Base-by-base conservation (phyloP, 345 rosid species). In the thale cress (Arabidopsis thaliana) region DNA sequence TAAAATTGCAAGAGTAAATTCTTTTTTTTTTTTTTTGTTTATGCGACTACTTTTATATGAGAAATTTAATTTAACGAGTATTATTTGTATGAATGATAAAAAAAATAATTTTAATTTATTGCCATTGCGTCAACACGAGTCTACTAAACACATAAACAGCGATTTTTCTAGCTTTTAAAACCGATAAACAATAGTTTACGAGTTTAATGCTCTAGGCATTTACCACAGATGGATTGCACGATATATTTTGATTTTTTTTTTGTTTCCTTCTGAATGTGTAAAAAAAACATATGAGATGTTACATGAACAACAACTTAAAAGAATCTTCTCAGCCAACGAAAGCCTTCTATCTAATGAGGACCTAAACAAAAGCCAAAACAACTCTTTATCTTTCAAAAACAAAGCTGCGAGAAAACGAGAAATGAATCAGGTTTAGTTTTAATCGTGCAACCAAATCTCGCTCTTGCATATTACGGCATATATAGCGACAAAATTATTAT, bases 361-460 rank as follows among this genome's bases (percentile, higher is more conserved):
- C 32, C 32, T 28, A 28, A 28, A 28, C 32, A 28, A 28, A 28
- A 28, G 0, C 32, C 32, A 28, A 25, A 28, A 28, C 32, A 28
- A 28, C 32, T 28, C 32, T 28, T 28, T 28, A 4, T 28, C 30
- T 4, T 28, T 28, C 30, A 2, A 4, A 1, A 4, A 28, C 30
- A 28, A 28, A 28, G 3, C 30, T 28, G 30, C 30, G 3, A 28
- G 30, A 2, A 28, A 28, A 28, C 3, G 2, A 28, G 30, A 28
- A 2, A 28, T 71, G 12, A 49, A 48, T 48, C 16, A 71, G 49
- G 36, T 36, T n/a, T 37, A 48, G 6, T 12, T 12, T 45, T n/a
- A 60, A 32, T 62, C 55, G 24, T 72, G 69, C 76, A 8, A 20
- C 69, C 69, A 62, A 28, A 34, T 72, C 28, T 51, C 8, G 12